Evolutionary conservation across 129 eudicot genomes (phyloP).

Genomic region (Mikania micrantha): DNA sequence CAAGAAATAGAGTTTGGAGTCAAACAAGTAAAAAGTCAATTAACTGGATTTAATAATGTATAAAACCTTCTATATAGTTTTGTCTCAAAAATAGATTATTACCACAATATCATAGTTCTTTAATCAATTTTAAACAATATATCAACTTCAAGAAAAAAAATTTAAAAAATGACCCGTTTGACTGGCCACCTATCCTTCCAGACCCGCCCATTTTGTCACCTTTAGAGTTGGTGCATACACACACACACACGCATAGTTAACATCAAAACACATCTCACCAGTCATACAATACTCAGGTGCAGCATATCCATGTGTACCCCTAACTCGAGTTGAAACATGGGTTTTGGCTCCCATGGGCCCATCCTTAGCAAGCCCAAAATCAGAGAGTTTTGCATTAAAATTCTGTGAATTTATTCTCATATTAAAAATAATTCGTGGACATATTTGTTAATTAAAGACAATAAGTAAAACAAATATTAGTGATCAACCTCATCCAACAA

Average conservation of each 20-base stretch:
- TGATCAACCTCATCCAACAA: constrained; percentile 81
- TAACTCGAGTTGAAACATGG: constrained; percentile 87
- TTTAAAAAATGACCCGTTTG: background rate
- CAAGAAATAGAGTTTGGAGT: background rate
- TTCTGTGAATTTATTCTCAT: constrained; percentile 41
- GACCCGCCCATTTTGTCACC: background rate
- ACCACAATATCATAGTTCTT: background rate
- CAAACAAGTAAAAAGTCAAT: no score
- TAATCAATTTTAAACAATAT: background rate
- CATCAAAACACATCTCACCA: constrained; percentile 43
- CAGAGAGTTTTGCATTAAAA: constrained; percentile 88
- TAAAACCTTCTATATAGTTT: no score
- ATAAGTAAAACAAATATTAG: background rate
- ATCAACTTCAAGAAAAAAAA: background rate
- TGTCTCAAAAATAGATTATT: no score
- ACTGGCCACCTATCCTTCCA: background rate
- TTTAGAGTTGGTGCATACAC: background rate
- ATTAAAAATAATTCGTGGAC: background rate
- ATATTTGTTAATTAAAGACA: background rate
- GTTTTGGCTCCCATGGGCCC: constrained; percentile 92
- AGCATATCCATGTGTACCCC: constrained; percentile 93
- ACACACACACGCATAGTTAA: background rate
- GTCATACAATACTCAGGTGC: constrained; percentile 93
- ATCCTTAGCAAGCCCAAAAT: constrained; percentile 89
- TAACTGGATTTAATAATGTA: no score